Percentiles rank a stretch among this genome's conserved stretches.
Evolutionary conservation across 495 filamentous ascomycete genomes (phyloP).

Genomic region (Penicillium robsamsonii): DNA sequence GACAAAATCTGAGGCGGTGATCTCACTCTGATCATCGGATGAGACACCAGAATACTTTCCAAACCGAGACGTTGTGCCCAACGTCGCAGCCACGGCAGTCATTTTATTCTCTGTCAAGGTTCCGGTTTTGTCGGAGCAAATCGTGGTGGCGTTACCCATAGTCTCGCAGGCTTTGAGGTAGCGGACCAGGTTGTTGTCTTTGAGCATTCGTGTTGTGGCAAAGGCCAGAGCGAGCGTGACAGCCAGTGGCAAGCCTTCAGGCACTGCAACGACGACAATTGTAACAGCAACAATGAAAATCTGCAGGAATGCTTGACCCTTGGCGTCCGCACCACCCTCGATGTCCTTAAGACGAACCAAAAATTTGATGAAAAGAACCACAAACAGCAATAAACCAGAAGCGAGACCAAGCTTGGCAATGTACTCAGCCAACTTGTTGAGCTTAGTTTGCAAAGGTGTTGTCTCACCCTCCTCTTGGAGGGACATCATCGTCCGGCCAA

Average conservation of each 20-base stretch:
- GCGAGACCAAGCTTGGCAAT: constrained; percentile 90
- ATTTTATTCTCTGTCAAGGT: constrained; percentile 95
- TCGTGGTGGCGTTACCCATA: constrained; percentile 97
- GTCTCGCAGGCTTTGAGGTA: constrained; percentile 91
- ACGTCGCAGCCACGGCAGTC: constrained; percentile 76
- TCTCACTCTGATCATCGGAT: constrained; percentile 33
- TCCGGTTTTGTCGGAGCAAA: constrained; percentile 96
- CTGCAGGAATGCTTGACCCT: constrained; percentile 83
- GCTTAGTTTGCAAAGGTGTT: constrained; percentile 90
- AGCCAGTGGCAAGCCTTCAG: constrained; percentile 87
- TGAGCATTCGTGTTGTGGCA: constrained; percentile 91
- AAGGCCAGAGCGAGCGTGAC: constrained; percentile 93
- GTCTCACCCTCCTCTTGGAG: constrained; percentile 86
- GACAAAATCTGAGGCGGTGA: constrained; percentile 58
- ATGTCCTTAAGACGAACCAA: constrained; percentile 60
- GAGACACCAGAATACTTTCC: constrained; percentile 50
- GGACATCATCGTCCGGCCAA: constrained; percentile 93
- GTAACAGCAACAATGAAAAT: constrained; percentile 96
- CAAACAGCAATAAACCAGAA: constrained; percentile 78
- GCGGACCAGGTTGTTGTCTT: constrained; percentile 91
- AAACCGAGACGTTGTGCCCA: constrained; percentile 68
- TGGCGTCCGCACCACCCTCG: constrained; percentile 57
- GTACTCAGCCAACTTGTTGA: constrained; percentile 86
- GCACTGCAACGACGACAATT: constrained; percentile 92
- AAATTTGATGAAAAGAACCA: constrained; percentile 93